Evolutionary conservation across 108 stramenopile genomes (phyloP).

Genomic region (Mayamaea pseudoterrestris): DNA sequence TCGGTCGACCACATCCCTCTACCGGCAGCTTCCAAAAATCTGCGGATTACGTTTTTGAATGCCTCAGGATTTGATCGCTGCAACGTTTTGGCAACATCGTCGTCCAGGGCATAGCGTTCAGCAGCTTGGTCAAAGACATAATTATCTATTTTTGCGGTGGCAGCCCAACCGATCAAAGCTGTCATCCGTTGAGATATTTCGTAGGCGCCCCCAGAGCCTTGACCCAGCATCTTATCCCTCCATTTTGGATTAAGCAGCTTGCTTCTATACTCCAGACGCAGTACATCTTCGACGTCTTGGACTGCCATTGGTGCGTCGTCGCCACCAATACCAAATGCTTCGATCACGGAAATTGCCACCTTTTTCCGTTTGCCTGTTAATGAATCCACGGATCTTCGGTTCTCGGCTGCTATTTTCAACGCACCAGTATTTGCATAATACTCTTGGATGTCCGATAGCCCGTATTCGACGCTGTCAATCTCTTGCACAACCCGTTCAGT

Average conservation of each 20-base stretch:
- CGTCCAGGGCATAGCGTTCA: constrained; percentile 76
- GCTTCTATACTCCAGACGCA: constrained; percentile 72
- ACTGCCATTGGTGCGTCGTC: constrained; percentile 37
- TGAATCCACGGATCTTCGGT: constrained; percentile 31
- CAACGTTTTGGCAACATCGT: constrained; percentile 65
- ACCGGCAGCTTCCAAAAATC: constrained; percentile 67
- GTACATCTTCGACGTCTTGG: constrained; percentile 72
- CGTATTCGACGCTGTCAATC: constrained; percentile 81
- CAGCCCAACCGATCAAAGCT: constrained; percentile 76
- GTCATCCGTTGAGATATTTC: constrained; percentile 81
- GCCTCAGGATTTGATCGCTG: constrained; percentile 73
- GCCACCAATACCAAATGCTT: constrained; percentile 49
- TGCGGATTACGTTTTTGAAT: constrained; percentile 57
- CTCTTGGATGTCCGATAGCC: constrained; percentile 69
- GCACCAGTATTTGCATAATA: constrained; percentile 67
- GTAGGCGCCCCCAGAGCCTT: constrained; percentile 82
- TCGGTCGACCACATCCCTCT: constrained; percentile 79
- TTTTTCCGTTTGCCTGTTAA: constrained; percentile 30
- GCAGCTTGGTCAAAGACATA: constrained; percentile 86
- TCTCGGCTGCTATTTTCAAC: constrained; percentile 77
- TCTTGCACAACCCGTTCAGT: constrained; percentile 83
- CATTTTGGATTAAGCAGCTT: constrained; percentile 87
- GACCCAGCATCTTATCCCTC: constrained; percentile 71
- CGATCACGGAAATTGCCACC: constrained; percentile 68
- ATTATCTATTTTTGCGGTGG: constrained; percentile 50